Base-by-base conservation (phyloP, 768 basidiomycete species). In the Sistotremastrum niveocremeum region DNA sequence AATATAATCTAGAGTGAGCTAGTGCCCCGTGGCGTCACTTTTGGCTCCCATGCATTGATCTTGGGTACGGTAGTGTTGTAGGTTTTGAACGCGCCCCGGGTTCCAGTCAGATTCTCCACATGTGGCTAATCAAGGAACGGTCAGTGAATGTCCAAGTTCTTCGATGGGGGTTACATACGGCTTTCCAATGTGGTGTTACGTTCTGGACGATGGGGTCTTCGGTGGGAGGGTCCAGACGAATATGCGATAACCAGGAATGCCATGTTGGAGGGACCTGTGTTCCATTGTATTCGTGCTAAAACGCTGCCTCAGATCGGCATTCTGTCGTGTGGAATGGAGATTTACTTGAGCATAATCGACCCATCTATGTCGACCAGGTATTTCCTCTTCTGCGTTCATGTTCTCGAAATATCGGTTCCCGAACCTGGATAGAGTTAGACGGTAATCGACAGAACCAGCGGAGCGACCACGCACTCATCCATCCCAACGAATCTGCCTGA, bases 331-430 rank as follows among this genome's bases (percentile, higher is more conserved):
- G 20, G 4, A 10, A 36, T 28, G 30, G 37, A 36, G 3, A 49
- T 71, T 47, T 51, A 87, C 86, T 68, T 95, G 90, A 11, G 82
- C 73, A 57, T 74, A 89, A 67, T 98, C 94, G 38, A 98, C 80
- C 94, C 94, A 98, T 63, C 94, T 77, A 60, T 95, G 90, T 54
- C 94, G 86, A 56, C 93, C 90, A 46, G 91, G 91, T 40, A 93
- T 63, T 60, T 97, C 91, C 55, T 94, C 84, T 52, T 81, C 74
- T 31, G 76, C 72, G 57, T 93, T 86, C 61, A 79, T 60, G 65
- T 98, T 95, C 71, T 98, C 89, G 55, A 74, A 98, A 65, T 93
- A 98, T 50, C 74, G 74, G 73, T 97, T 97, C 39, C 91, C 94
- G 62, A 94, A 89, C 60, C 87, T 90, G 55, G n/a, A 41, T 30